Evolutionary conservation across 495 filamentous ascomycete genomes (phyloP).

Genomic region (Hypoxylon intermedium): DNA sequence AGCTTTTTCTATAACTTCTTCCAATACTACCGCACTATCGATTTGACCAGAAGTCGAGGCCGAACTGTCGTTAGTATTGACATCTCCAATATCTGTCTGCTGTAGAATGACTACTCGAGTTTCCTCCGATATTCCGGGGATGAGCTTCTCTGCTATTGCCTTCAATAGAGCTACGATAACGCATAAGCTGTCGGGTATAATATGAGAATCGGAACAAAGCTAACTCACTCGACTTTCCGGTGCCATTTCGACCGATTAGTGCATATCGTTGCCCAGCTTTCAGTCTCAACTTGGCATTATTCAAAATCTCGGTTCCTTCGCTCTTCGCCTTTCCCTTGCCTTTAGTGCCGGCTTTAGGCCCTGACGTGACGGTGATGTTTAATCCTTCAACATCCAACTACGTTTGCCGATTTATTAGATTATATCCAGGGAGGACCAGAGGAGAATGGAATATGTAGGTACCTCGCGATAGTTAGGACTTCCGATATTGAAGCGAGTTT

Average conservation of each 20-base stretch:
- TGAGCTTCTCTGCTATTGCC: conserved; percentile 77
- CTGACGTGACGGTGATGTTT: conserved; percentile 65
- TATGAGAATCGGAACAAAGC: not conserved
- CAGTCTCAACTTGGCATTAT: conserved; percentile 70
- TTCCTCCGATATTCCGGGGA: conserved; percentile 76
- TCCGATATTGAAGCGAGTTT: conserved; percentile 64
- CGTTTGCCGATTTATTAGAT: not conserved
- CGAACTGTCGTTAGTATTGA: conserved; percentile 32
- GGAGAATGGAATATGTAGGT: not conserved
- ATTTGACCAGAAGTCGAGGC: not conserved
- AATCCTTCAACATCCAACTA: conserved; percentile 74
- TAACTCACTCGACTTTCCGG: conserved; percentile 76
- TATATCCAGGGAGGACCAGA: not conserved
- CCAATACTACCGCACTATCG: conserved; percentile 57
- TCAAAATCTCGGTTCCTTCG: conserved; percentile 70
- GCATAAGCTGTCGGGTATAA: not conserved
- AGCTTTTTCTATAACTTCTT: conserved; percentile 73
- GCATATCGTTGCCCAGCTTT: conserved; percentile 76
- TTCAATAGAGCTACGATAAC: conserved; percentile 65
- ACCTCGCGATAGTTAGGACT: conserved; percentile 62
- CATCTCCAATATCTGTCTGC: conserved; percentile 63
- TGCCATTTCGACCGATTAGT: conserved; percentile 77
- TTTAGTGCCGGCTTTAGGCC: conserved; percentile 34
- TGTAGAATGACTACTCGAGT: conserved; percentile 74
- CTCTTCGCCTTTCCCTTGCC: conserved; percentile 60